These are phyloP conservation scores for Russula dissimulans DNA, from an alignment of 768 basidiomycete genomes.

Conservation along the genomic window DNA sequence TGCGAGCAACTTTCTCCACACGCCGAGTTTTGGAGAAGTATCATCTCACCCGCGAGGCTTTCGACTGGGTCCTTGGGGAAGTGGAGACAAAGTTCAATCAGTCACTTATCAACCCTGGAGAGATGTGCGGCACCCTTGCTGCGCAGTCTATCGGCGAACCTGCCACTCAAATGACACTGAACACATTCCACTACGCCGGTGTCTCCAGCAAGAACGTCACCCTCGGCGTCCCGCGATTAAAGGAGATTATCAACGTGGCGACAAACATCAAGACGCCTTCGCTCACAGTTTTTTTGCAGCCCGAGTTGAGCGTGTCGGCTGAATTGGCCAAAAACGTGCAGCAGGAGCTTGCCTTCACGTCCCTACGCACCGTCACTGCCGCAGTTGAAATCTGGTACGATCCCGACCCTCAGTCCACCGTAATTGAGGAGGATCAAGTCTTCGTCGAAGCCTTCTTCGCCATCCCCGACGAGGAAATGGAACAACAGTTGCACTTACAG, in stretches of 20 bases:
- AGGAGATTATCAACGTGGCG: conserved; percentile 99
- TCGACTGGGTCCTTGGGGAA: conserved; percentile 95
- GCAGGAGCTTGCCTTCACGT: conserved; percentile 90
- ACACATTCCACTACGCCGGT: conserved; percentile 99
- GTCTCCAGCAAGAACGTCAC: conserved; percentile 99
- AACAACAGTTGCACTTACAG: conserved; percentile 80
- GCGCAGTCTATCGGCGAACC: conserved; percentile 99
- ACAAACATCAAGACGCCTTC: conserved; percentile 98
- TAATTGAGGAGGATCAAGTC: conserved; percentile 91
- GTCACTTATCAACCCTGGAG: conserved; percentile 85
- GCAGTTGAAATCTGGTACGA: conserved; percentile 98
- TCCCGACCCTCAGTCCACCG: conserved; percentile 81
- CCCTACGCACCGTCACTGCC: conserved; percentile 86
- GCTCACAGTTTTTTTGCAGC: conserved; percentile 80
- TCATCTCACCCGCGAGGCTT: conserved; percentile 87
- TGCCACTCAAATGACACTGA: conserved; percentile 98
- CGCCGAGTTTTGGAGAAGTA: conserved; percentile 82
- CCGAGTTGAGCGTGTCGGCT: conserved; percentile 53
- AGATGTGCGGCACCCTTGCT: conserved; percentile 97
- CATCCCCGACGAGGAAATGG: conserved; percentile 95
- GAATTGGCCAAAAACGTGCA: conserved; percentile 77
- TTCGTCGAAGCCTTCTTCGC: conserved; percentile 99
- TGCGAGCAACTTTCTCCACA: conserved; percentile 80
- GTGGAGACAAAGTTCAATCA: conserved; percentile 94
- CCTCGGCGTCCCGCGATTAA: conserved; percentile 96